Percentiles rank a stretch among this genome's conserved stretches.
Evolutionary conservation across 208 protist species (phyloP).

Genomic region (Tritrichomonas foetus): DNA sequence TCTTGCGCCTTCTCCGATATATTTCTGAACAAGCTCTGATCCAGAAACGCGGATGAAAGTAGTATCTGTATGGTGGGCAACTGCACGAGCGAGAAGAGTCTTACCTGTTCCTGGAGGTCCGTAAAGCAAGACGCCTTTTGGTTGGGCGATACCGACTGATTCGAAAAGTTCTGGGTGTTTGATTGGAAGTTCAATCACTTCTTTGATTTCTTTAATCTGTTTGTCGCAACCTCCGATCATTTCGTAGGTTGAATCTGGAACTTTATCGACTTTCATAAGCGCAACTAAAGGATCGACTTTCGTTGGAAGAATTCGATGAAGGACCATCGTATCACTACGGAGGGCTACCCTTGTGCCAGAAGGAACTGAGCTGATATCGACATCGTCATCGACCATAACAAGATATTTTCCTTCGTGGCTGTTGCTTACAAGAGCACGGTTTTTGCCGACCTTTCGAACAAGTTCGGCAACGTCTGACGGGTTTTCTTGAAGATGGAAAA

Average conservation of each 20-base stretch:
- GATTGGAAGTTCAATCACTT: conserved; percentile 91
- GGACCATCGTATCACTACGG: conserved; percentile 81
- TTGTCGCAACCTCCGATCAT: conserved; percentile 97
- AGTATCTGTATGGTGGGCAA: conserved; percentile 92
- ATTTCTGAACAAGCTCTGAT: conserved; percentile 99
- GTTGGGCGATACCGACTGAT: conserved; percentile 94
- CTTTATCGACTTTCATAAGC: conserved; percentile 99
- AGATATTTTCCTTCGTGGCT: conserved; percentile 23
- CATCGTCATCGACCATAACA: conserved; percentile 16
- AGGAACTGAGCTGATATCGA: neutral
- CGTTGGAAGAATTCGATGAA: conserved; percentile 77
- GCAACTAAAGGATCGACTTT: conserved; percentile 87
- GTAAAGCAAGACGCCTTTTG: conserved; percentile 95
- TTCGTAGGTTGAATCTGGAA: conserved; percentile 99
- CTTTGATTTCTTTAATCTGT: conserved; percentile 97
- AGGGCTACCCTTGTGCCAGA: conserved; percentile 70
- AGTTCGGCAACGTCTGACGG: conserved; percentile 33
- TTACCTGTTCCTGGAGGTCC: conserved; percentile 78
- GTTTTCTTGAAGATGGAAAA: conserved; percentile 41
- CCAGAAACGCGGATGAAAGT: conserved; percentile 98
- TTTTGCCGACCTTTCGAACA: conserved; percentile 15
- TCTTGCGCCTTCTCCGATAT: conserved; percentile 98
- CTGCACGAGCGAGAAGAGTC: conserved; percentile 94
- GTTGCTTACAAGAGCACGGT: neutral
- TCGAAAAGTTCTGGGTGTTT: conserved; percentile 99